Evolutionary conservation across 164 flowering plant species (phyloP), one percentile per base, ranked within the genome.

Genomic region (Taxillus chinensis): DNA sequence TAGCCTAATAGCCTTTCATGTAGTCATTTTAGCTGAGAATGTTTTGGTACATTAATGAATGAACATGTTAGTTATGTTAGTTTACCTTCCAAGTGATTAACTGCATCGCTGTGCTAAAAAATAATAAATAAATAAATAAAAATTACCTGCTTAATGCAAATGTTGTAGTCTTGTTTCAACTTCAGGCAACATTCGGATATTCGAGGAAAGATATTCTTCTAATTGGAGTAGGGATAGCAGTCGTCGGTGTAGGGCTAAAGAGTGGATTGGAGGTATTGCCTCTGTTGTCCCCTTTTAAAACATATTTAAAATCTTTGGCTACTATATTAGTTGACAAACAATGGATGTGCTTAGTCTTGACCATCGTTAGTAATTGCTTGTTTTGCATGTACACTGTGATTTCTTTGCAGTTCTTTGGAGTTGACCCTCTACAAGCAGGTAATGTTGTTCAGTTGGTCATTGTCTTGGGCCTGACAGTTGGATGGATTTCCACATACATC

Each of bases 401-500:
- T 49, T 55, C 38, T 10, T 14, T 81, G 79, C 86, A 90, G 98
- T 84, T 68, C 73, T 66, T 75, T 61, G 98, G 98, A 67, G 84
- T 84, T 65, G 98, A 92, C 79, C 84, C 95, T 46, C 63, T 92
- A 59, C 89, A 87, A 72, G 96, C 98, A 5, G 98, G 98, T 61
- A 92, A 92, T 67, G 95, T 85, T 9, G 98, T 92, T 68, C 96
- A 92, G 83, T 65, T 92, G 75, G 84, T 92, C 38, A 3, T 89
- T 68, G 98, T 92, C 8, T 70, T 92, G 74, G 98, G 98, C 39
- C 77, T 92, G 38, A 92, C 92, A 15, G 62, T 92, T 67, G 98
- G 98, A 58, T 92, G 98, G 98, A 87, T 92, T 59, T 84, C 86
- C 2, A 87, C 92, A 11, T 92, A 92, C 64, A 83, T 92, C 27